Evolutionary conservation across 495 filamentous ascomycete species (phyloP), one percentile per base, ranked within the genome.

Genomic region (Symbiotaphrina buchneri): DNA sequence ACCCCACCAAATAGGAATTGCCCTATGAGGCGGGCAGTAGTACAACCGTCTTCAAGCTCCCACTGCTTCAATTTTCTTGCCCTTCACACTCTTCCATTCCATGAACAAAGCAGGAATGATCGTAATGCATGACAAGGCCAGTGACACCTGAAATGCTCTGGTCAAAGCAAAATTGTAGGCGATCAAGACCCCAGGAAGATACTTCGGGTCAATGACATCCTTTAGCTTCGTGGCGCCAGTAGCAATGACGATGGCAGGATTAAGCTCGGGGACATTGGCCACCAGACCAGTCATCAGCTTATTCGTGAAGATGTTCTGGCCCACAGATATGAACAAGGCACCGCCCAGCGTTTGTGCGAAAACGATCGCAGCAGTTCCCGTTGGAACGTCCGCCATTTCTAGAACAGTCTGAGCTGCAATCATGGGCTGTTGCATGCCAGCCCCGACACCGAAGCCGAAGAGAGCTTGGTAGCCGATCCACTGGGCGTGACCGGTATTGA

Each of bases 401-500:
- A 80, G 58, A 2, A 63, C 55, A 0, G 68, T 63, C 39, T 80
- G 75, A 5, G 66, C 66, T 5, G 71, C 71, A 23, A 80, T 55
- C 15, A 55, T 56, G 0, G 64, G 49, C 27, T 71, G 65, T 44
- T 83, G 77, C 61, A 80, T 64, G n/a, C 75, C 74, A 6, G 66
- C 49, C 0, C 78, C 79, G 4, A 80, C 42, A 5, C 76, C 79
- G 7, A 74, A 57, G 21, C 79, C 79, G 31, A 60, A 40, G 14
- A 68, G 27, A 35, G 60, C 52, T 31, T 64, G 60, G 40, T 61
- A 67, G n/a, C 57, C 58, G 36, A 68, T 61, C 63, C 61, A 65
- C 11, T 46, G 47, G 11, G 45, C 29, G 10, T 49, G 40, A 0
- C 54, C 54, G 13, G 56, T 66, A 38, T 54, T 33, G 15, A 59